Evolutionary conservation across 768 basidiomycete genomes (phyloP).

Genomic region (Podaxis sp.): DNA sequence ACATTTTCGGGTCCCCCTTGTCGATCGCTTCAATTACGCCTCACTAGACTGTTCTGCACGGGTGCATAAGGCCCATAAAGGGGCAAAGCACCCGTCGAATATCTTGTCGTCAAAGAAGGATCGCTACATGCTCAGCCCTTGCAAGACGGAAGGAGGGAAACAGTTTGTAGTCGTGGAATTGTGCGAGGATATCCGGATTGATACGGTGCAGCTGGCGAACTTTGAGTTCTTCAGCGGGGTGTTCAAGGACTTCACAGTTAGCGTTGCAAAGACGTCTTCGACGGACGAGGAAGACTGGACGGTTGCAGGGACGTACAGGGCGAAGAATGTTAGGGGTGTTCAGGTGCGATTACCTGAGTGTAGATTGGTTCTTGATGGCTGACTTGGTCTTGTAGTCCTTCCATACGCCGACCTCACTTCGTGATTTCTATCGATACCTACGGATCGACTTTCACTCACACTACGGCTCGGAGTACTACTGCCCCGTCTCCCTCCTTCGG

Average conservation of each 20-base stretch:
- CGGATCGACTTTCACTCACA: slow-evolving; percentile 92
- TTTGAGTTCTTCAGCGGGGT: slow-evolving; percentile 98
- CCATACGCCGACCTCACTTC: slow-evolving; percentile 67
- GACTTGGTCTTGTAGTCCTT: slow-evolving; percentile 52
- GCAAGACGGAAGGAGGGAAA: slow-evolving; percentile 52
- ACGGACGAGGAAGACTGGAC: slow-evolving; percentile 60
- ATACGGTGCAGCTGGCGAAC: slow-evolving; percentile 94
- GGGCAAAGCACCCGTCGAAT: slow-evolving; percentile 77
- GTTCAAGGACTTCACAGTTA: slow-evolving; percentile 88
- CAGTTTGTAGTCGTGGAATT: slow-evolving; percentile 93
- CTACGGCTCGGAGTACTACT: slow-evolving; percentile 95
- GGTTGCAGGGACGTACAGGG: slow-evolving; percentile 72
- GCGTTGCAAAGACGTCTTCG: slow-evolving; percentile 79
- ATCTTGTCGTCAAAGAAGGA: slow-evolving; percentile 91
- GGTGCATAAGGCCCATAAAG: slow-evolving; percentile 79
- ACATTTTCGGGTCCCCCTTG: slow-evolving; percentile 70
- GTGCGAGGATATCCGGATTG: slow-evolving; percentile 96
- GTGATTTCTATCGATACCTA: slow-evolving; percentile 90
- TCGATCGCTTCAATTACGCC: slow-evolving; percentile 94
- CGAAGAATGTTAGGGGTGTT: slow-evolving; percentile 88
- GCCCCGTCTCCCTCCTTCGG: slow-evolving; percentile 87
- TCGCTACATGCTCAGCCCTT: slow-evolving; percentile 96
- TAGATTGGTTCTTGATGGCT: neutral
- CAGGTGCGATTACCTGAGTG: slow-evolving; percentile 56
- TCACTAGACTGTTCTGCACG: slow-evolving; percentile 90